These are phyloP conservation scores for Kwoniella bestiolae DNA, from an alignment of 768 basidiomycete genomes.

Conservation along the genomic window DNA sequence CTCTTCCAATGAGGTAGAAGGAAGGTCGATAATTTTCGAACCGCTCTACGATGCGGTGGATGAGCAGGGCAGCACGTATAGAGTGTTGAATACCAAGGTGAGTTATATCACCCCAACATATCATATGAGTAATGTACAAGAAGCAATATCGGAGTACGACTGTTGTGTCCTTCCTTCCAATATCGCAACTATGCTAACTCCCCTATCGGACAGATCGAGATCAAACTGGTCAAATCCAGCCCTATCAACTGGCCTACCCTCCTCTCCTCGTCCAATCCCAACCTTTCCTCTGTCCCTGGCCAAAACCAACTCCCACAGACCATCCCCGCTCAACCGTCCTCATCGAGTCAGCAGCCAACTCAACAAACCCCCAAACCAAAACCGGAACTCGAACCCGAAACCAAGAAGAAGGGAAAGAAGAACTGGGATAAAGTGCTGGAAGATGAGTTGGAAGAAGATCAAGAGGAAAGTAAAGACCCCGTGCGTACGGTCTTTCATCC, in stretches of 20 bases:
- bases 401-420: slow-evolving; percentile 63
- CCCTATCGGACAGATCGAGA: slow-evolving; percentile 64
- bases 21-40: slow-evolving; percentile 71
- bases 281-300: background rate
- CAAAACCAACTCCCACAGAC: background rate
- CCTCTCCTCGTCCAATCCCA: slow-evolving; percentile 12
- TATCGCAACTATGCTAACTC: background rate
- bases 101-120: too few relatives aligned
- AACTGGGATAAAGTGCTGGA: slow-evolving; percentile 86
- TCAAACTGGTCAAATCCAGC: slow-evolving; percentile 72
- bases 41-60: slow-evolving; percentile 84
- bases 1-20: slow-evolving; percentile 45
- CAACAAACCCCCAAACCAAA: slow-evolving; percentile 14
- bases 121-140: too few relatives aligned
- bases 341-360: too few relatives aligned
- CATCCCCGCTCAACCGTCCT: too few relatives aligned
- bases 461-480: slow-evolving; percentile 61
- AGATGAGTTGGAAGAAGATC: slow-evolving; percentile 71
- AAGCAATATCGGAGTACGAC: too few relatives aligned
- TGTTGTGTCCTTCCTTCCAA: too few relatives aligned
- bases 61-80: slow-evolving; percentile 66
- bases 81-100: slow-evolving; percentile 78
- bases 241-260: slow-evolving; percentile 68
- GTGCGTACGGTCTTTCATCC: slow-evolving; percentile 17
- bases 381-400: slow-evolving; percentile 20